Evolutionary conservation across 1,284 basidiomycete species (phyloP).

Genomic region (Microbotryum scabiosae): DNA sequence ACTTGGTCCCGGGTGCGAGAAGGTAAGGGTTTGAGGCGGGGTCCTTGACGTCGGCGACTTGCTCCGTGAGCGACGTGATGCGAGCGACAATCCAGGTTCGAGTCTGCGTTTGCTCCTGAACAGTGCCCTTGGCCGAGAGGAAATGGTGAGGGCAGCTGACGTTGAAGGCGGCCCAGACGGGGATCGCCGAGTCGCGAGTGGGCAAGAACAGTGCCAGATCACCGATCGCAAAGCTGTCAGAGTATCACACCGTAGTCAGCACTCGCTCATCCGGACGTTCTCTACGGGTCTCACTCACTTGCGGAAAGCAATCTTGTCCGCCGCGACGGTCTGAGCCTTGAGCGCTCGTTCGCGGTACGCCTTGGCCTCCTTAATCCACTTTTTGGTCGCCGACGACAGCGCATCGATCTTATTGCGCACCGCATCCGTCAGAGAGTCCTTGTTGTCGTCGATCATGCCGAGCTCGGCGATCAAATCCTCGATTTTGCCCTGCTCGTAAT

Average conservation of each 20-base stretch:
- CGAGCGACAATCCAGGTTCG: conserved; percentile 42
- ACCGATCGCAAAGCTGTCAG: conserved; percentile 62
- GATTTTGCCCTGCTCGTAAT: conserved; percentile 55
- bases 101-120: conserved; percentile 59
- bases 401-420: conserved; percentile 58
- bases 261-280: too few relatives aligned
- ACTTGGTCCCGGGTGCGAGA: conserved; percentile 26
- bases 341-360: conserved; percentile 83
- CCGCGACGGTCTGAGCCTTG: conserved; percentile 31
- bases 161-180: conserved; percentile 97
- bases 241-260: neutral
- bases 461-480: conserved; percentile 57
- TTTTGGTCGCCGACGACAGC: conserved; percentile 65
- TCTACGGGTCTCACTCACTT: conserved; percentile 44
- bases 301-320: conserved; percentile 83
- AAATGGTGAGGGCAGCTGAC: conserved; percentile 90
- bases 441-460: conserved; percentile 55
- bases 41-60: conserved; percentile 36
- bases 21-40: conserved; percentile 25
- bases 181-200: conserved; percentile 81
- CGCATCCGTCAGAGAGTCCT: conserved; percentile 71
- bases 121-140: conserved; percentile 70
- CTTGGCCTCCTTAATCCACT: conserved; percentile 94
- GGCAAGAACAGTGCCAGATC: conserved; percentile 93
- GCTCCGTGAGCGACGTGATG: conserved; percentile 39